These are phyloP conservation scores for Sechiopsis laciniata DNA, from an alignment of 306 rosid genomes.

Conservation along the genomic window DNA sequence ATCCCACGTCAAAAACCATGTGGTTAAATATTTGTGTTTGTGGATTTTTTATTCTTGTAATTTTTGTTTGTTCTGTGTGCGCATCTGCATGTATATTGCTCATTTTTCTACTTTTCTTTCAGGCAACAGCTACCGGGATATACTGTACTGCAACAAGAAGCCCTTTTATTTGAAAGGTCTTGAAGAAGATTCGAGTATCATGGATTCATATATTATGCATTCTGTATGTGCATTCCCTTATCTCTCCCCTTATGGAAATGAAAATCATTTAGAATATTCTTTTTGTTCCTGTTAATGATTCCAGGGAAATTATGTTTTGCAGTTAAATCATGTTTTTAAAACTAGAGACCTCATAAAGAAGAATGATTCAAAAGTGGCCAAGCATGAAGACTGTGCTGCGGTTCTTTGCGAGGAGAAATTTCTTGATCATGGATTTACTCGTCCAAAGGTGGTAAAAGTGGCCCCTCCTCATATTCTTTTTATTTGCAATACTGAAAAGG, in stretches of 20 bases:
- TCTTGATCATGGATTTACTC: constrained; percentile 90
- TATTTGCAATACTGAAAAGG: background rate
- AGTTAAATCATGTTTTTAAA: constrained; percentile 84
- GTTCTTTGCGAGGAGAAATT: constrained; percentile 37
- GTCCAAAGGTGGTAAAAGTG: constrained; percentile 68
- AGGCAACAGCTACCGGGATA: constrained; percentile 81
- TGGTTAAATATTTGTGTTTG: constrained; percentile 13
- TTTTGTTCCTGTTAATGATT: constrained; percentile 18
- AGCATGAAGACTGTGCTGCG: constrained; percentile 39
- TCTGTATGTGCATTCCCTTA: constrained; percentile 45
- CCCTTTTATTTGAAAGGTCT: constrained; percentile 79
- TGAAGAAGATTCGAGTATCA: constrained; percentile 51
- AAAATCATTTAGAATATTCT: background rate
- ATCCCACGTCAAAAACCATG: background rate
- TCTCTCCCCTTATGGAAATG: constrained; percentile 11
- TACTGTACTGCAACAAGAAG: constrained; percentile 71
- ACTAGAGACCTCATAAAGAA: constrained; percentile 63
- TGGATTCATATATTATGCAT: constrained; percentile 85
- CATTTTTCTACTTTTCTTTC: constrained; percentile 10
- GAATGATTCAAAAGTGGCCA: constrained; percentile 59
- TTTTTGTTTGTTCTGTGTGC: background rate
- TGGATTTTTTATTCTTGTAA: background rate
- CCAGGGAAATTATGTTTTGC: constrained; percentile 28
- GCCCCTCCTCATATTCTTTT: constrained; percentile 10
- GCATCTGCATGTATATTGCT: background rate